Conservation (phyloP, 2,329 filamentous ascomycete genomes). For the Diaporthe destruens region DNA sequence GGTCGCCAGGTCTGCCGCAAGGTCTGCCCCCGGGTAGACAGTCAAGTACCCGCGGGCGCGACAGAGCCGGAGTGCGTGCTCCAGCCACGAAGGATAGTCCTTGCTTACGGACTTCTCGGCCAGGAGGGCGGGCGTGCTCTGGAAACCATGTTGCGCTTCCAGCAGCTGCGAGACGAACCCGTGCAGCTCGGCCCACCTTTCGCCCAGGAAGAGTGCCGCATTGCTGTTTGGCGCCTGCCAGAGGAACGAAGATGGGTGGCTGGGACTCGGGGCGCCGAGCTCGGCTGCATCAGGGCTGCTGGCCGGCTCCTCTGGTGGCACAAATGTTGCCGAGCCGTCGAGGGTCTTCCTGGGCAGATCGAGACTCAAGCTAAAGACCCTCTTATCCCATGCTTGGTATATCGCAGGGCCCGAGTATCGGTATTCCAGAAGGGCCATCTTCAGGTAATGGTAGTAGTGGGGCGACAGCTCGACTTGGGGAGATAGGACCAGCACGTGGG, state of each 20-base stretch:
- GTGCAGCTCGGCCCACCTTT: constrained; percentile 89
- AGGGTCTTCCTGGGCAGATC: constrained; percentile 76
- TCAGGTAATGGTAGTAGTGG: constrained; percentile 82
- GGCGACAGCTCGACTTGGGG: constrained; percentile 84
- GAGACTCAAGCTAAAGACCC: constrained; percentile 83
- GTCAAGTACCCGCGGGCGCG: constrained; percentile 82
- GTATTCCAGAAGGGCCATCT: constrained; percentile 82
- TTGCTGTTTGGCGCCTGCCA: constrained; percentile 90
- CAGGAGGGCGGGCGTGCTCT: constrained; percentile 55
- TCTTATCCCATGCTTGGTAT: constrained; percentile 60
- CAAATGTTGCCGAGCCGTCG: constrained; percentile 70
- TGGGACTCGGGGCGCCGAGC: constrained; percentile 34
- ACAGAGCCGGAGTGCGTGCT: constrained; percentile 82
- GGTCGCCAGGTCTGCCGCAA: constrained; percentile 70
- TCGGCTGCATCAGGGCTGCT: background rate
- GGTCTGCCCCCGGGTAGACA: constrained; percentile 78
- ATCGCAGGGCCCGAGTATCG: constrained; percentile 71
- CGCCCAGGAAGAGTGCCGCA: constrained; percentile 84
- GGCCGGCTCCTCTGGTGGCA: constrained; percentile 51
- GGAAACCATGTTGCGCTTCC: constrained; percentile 53
- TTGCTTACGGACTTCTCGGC: constrained; percentile 73
- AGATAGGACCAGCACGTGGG: constrained; percentile 87
- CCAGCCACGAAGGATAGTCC: constrained; percentile 80
- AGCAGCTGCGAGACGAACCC: constrained; percentile 79
- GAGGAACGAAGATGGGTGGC: constrained; percentile 72